Percentiles rank a stretch among this genome's conserved stretches.
Evolutionary conservation across 331 rosid genomes (phyloP).

Genomic region (Pyracantha coccinea): DNA sequence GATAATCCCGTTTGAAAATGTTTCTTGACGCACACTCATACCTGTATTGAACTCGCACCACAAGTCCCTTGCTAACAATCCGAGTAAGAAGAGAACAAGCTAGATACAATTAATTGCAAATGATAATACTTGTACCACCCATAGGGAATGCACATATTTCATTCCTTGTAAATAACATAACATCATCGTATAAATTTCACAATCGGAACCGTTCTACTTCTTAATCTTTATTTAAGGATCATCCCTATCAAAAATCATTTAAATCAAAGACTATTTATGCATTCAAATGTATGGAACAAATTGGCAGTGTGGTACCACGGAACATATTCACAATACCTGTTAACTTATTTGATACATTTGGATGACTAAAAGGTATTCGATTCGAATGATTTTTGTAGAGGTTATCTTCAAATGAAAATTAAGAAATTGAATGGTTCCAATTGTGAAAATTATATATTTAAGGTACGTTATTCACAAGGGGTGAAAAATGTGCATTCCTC

Average conservation of each 20-base stretch:
- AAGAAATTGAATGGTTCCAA: no score
- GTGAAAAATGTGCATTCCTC: background rate
- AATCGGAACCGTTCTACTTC: background rate
- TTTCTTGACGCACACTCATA: background rate
- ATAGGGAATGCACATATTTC: background rate
- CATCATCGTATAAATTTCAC: background rate
- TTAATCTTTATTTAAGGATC: no score
- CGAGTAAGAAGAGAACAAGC: background rate
- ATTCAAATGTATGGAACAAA: no score
- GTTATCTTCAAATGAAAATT: no score
- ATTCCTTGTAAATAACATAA: background rate
- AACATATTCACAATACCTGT: no score
- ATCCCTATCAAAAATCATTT: no score
- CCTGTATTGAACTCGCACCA: background rate
- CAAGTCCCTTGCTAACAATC: background rate
- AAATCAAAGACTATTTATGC: no score
- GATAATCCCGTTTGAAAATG: background rate
- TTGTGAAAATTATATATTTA: background rate
- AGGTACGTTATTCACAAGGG: background rate
- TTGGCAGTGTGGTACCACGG: no score
- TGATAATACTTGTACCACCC: background rate
- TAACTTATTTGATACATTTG: no score
- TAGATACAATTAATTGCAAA: background rate
- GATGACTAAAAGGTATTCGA: no score
- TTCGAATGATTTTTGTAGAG: no score